Conservation (phyloP, 1,284 basidiomycete species). For the Mycena citricolor region DNA sequence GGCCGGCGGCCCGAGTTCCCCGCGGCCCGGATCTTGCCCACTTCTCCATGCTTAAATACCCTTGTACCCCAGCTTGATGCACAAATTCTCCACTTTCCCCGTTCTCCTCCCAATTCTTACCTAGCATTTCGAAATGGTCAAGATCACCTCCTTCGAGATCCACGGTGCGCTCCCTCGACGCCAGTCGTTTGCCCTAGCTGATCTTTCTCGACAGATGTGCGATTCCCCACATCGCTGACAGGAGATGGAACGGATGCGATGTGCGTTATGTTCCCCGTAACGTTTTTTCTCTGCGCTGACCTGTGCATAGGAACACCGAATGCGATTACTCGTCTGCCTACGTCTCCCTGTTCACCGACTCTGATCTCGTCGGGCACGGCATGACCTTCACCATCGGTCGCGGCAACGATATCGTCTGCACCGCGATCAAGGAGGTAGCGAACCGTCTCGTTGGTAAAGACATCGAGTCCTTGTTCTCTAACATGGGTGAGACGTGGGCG, state of each 20-base stretch:
- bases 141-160: constrained; percentile 52
- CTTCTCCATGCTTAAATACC: no score
- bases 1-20: no score
- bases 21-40: no score
- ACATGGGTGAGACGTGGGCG: constrained; percentile 87
- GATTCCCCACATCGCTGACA: constrained; percentile 80
- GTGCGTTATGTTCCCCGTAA: constrained; percentile 33
- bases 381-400: constrained; percentile 98
- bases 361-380: constrained; percentile 79
- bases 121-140: constrained; percentile 32
- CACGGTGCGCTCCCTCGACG: constrained; percentile 39
- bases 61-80: no score
- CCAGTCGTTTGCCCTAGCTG: constrained; percentile 2
- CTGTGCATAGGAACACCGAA: constrained; percentile 75
- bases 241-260: constrained; percentile 91
- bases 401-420: constrained; percentile 90
- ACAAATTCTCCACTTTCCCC: no score
- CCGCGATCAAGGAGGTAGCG: constrained; percentile 78
- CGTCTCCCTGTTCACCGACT: constrained; percentile 73
- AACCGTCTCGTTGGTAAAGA: constrained; percentile 83
- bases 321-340: constrained; percentile 97
- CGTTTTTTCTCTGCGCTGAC: neutral
- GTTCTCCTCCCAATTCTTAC: no score
- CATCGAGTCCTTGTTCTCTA: constrained; percentile 77
- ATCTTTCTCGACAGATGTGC: constrained; percentile 55